Evolutionary conservation across 2,329 filamentous ascomycete genomes (phyloP).

Genomic region (Calonectria montana): DNA sequence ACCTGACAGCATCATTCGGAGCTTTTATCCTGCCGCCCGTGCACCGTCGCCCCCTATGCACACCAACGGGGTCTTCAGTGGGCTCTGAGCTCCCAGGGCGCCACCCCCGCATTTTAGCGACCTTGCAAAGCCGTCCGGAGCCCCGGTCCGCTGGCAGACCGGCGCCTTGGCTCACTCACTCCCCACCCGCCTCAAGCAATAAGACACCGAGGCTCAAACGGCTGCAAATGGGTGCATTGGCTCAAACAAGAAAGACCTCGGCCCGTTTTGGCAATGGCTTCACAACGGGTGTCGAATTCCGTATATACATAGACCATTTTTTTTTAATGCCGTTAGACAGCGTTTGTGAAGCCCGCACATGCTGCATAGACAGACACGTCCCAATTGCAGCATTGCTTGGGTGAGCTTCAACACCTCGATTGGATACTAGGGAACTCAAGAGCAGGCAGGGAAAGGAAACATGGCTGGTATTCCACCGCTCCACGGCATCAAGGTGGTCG

Average conservation of each 20-base stretch:
- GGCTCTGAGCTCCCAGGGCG: neutral
- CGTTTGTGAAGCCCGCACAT: neutral
- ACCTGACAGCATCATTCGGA: neutral
- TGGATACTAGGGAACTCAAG: neutral
- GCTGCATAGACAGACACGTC: too few relatives aligned
- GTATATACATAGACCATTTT: neutral
- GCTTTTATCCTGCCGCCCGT: neutral
- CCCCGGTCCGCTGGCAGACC: slow-evolving; percentile 10
- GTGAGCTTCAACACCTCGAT: neutral
- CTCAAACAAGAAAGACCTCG: slow-evolving; percentile 3
- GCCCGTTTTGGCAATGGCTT: neutral
- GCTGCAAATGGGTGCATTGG: neutral
- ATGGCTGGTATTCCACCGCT: slow-evolving; percentile 52
- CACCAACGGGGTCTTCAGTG: neutral
- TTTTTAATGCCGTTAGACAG: neutral
- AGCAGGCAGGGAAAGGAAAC: slow-evolving; percentile 41
- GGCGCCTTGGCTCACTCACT: neutral
- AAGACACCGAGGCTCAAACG: neutral
- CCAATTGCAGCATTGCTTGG: neutral
- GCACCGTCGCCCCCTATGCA: neutral
- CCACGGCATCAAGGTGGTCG: slow-evolving; percentile 66
- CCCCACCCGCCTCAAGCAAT: neutral
- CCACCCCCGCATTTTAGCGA: neutral
- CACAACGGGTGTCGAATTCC: slow-evolving; percentile 1
- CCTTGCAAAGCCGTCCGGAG: neutral